Evolutionary conservation across 331 rosid species (phyloP).

Genomic region (Malus hybrid): DNA sequence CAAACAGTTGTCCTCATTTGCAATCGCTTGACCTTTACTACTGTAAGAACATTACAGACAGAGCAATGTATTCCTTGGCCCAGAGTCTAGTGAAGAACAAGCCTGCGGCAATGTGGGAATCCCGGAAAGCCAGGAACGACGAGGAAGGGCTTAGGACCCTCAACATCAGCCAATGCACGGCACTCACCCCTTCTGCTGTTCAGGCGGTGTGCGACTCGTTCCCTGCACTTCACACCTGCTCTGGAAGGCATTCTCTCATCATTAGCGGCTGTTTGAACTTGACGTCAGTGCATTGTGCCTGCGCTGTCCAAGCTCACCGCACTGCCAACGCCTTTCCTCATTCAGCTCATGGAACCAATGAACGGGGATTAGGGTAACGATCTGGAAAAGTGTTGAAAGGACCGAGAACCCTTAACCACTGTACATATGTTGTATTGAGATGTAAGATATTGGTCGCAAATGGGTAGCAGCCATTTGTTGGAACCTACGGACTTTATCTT

Average conservation of each 20-base stretch:
- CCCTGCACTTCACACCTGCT: constrained; percentile 92
- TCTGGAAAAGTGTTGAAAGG: constrained; percentile 11
- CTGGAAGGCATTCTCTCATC: constrained; percentile 85
- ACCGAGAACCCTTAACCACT: background rate
- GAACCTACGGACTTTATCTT: constrained; percentile 14
- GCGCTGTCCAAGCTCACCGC: constrained; percentile 74
- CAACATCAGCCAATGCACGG: constrained; percentile 95
- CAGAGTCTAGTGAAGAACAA: constrained; percentile 61
- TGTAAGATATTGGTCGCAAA: constrained; percentile 1
- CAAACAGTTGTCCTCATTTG: constrained; percentile 64
- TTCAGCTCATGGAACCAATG: constrained; percentile 47
- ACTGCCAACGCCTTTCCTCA: constrained; percentile 20
- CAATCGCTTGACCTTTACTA: constrained; percentile 85
- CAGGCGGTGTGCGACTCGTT: constrained; percentile 89
- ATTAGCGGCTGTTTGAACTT: constrained; percentile 84
- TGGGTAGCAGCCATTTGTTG: constrained; percentile 11
- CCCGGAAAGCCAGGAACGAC: constrained; percentile 48
- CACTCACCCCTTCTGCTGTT: constrained; percentile 90
- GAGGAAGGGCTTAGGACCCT: constrained; percentile 69
- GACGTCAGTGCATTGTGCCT: constrained; percentile 84
- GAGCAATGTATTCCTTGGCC: constrained; percentile 91
- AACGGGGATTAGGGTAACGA: constrained; percentile 9
- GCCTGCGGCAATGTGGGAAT: constrained; percentile 45
- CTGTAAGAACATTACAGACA: constrained; percentile 91
- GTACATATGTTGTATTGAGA: constrained; percentile 27